Evolutionary conservation across 192 early-diverging fungal species (phyloP).

Genomic region (Lunasporangiospora selenospora): DNA sequence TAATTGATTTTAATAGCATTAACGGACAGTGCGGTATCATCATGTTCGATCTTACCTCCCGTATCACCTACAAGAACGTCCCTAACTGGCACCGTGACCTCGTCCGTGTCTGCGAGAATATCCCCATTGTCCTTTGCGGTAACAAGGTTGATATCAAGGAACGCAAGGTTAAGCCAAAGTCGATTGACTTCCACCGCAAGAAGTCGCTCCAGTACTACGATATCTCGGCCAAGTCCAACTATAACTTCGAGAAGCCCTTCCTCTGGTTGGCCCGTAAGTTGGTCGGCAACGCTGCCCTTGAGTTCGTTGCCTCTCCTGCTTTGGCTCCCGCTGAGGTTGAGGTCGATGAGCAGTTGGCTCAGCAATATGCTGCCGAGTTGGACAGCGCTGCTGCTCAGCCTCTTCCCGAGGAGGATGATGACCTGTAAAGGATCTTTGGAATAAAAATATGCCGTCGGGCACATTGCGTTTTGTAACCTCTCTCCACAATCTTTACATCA

Average conservation of each 20-base stretch:
- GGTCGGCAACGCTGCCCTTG: constrained; percentile 91
- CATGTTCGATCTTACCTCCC: constrained; percentile 99
- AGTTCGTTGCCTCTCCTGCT: constrained; percentile 98
- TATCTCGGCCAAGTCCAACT: constrained; percentile 99
- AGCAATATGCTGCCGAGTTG: constrained; percentile 84
- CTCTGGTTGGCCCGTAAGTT: constrained; percentile 99
- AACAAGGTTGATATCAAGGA: constrained; percentile 99
- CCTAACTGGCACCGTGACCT: constrained; percentile 99
- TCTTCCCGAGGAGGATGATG: constrained; percentile 74
- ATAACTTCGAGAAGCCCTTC: constrained; percentile 99
- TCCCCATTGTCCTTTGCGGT: constrained; percentile 99
- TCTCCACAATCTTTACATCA: not conserved
- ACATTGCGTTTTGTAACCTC: not conserved
- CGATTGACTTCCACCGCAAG: constrained; percentile 99
- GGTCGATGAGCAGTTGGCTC: constrained; percentile 80
- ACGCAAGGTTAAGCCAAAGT: constrained; percentile 99
- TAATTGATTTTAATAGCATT: constrained; percentile 64
- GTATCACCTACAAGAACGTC: constrained; percentile 99
- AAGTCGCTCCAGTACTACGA: constrained; percentile 99
- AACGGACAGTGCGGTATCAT: constrained; percentile 99
- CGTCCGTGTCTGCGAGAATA: constrained; percentile 99
- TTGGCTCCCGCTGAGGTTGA: constrained; percentile 93
- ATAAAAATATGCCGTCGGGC: not conserved
- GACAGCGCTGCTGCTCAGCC: constrained; percentile 79
- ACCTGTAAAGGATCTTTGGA: constrained; percentile 33